phyloP scores from a whole-genome alignment of 768 basidiomycete genomes.

The Gymnopilus dilepis region DNA sequence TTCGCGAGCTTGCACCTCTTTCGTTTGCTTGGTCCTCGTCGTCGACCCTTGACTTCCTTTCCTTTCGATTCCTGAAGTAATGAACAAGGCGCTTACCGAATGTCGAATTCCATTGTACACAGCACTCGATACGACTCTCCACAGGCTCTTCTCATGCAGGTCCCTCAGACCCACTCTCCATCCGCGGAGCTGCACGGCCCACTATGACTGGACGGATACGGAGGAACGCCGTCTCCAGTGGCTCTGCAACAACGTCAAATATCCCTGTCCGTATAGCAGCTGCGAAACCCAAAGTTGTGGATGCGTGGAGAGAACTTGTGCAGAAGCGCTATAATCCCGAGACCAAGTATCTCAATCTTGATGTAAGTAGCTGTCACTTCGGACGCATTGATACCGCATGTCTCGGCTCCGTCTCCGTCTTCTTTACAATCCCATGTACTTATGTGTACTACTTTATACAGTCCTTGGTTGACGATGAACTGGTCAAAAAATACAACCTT shows the following conservation, averaged over 20 bases:
- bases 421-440: constrained; percentile 20
- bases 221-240: constrained; percentile 55
- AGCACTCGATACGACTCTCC: constrained; percentile 37
- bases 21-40: constrained; percentile 38
- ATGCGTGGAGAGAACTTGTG: constrained; percentile 80
- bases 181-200: constrained; percentile 63
- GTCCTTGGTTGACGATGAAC: constrained; percentile 81
- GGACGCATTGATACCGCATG: constrained; percentile 12
- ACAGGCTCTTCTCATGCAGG: constrained; percentile 40
- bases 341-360: constrained; percentile 75
- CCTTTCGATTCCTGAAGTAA: constrained; percentile 27
- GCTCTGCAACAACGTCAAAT: constrained; percentile 19
- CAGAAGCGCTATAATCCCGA: constrained; percentile 74
- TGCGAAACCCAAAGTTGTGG: constrained; percentile 47
- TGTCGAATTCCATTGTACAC: constrained; percentile 37
- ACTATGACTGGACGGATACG: constrained; percentile 58
- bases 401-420: constrained; percentile 23
- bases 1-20: constrained; percentile 29
- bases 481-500: constrained; percentile 74
- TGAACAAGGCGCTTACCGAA: constrained; percentile 42
- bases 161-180: constrained; percentile 61
- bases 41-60: constrained; percentile 43
- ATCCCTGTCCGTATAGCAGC: constrained; percentile 27
- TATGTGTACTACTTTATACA: constrained; percentile 37
- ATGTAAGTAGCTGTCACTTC: constrained; percentile 57